phyloP scores from a whole-genome alignment of 306 rosid species.

The Quercus dentata region DNA sequence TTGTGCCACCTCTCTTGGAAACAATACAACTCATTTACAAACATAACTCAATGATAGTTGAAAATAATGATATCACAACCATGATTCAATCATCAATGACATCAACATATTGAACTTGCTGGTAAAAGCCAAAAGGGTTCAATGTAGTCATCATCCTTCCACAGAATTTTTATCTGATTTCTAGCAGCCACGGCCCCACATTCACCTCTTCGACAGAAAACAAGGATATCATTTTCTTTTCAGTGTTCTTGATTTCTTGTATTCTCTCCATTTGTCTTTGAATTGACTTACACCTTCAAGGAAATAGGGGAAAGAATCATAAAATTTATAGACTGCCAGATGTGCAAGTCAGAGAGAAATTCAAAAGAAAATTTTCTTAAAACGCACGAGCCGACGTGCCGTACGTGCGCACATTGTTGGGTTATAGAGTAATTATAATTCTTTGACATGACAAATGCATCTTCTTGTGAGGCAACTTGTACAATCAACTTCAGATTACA shows the following conservation, averaged over 20 bases:
- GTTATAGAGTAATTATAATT: not conserved
- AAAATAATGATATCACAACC: too few relatives aligned
- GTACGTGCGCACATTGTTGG: not conserved
- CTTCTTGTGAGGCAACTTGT: not conserved
- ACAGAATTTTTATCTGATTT: too few relatives aligned
- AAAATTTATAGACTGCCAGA: not conserved
- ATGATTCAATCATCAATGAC: too few relatives aligned
- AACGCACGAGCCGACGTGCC: not conserved
- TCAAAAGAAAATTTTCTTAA: not conserved
- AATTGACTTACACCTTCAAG: constrained; percentile 62
- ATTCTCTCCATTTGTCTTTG: constrained; percentile 63
- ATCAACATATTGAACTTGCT: too few relatives aligned
- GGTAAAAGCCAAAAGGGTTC: too few relatives aligned
- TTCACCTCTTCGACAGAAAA: too few relatives aligned
- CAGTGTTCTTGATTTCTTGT: constrained; percentile 55
- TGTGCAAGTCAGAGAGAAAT: not conserved
- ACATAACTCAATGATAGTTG: too few relatives aligned
- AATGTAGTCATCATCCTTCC: too few relatives aligned
- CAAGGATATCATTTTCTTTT: constrained; percentile 52
- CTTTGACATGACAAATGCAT: too few relatives aligned
- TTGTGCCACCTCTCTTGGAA: too few relatives aligned
- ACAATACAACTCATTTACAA: too few relatives aligned
- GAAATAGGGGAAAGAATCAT: not conserved
- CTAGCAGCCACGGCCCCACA: too few relatives aligned
- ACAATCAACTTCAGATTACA: not conserved